These are phyloP conservation scores for Oryza punctata DNA, from an alignment of 176 grass and related monocot genomes.

Conservation along the genomic window DNA sequence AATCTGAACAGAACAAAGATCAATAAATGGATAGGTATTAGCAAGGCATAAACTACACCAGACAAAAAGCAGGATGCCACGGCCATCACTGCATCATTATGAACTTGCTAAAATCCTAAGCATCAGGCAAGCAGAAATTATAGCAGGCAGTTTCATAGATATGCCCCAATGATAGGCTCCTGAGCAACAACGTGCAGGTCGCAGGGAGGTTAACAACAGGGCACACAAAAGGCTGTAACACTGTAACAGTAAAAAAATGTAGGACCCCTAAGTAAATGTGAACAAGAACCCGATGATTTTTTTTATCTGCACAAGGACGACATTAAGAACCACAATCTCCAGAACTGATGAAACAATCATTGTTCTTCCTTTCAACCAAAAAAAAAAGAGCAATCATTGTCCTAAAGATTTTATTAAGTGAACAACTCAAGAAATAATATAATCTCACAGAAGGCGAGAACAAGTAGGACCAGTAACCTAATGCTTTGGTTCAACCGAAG, in stretches of 20 bases:
- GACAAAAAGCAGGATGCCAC: constrained; percentile 10
- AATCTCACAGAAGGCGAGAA: constrained; percentile 14
- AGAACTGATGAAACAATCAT: constrained; percentile 23
- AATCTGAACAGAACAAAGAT: constrained; percentile 19
- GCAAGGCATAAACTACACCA: constrained; percentile 10
- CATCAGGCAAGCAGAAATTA: neutral
- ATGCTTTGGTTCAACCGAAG: constrained; percentile 9
- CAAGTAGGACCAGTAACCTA: neutral
- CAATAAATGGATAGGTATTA: constrained; percentile 22
- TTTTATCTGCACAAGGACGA: neutral
- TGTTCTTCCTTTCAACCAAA: neutral
- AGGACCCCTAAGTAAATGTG: neutral
- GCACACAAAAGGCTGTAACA: neutral
- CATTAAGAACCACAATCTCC: neutral
- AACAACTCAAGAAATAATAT: constrained; percentile 21
- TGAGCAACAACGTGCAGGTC: constrained; percentile 3
- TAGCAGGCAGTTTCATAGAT: constrained; percentile 25
- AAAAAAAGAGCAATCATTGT: neutral
- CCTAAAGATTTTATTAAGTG: constrained; percentile 29
- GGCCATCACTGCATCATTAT: neutral
- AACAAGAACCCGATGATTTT: constrained; percentile 4
- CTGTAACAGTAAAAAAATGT: constrained; percentile 1
- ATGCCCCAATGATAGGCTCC: neutral
- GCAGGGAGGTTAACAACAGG: neutral
- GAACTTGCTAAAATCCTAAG: constrained; percentile 21